phyloP scores from a whole-genome alignment of 75 land plant genomes.

The Gnetum montanum region DNA sequence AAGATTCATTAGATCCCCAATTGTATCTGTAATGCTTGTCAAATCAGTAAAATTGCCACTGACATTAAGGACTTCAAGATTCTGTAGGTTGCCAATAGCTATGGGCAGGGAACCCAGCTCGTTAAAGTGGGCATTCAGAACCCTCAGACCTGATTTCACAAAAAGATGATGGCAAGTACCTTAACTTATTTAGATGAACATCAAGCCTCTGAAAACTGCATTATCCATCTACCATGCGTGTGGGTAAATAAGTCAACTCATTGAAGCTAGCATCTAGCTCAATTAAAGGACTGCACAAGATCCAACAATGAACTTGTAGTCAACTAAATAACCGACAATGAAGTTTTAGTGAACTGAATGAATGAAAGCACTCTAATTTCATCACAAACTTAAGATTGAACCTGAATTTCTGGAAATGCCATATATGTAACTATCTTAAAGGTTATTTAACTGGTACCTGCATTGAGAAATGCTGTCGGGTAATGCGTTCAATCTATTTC shows the following conservation, averaged over 20 bases:
- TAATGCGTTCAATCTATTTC: constrained; percentile 48
- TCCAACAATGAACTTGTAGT: too few species aligned
- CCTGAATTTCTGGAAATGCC: too few species aligned
- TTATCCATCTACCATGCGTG: constrained; percentile 58
- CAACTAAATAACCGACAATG: too few species aligned
- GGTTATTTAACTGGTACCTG: constrained; percentile 60
- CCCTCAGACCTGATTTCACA: constrained; percentile 62
- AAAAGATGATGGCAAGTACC: constrained; percentile 69
- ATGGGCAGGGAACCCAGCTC: constrained; percentile 59
- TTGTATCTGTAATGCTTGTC: constrained; percentile 49
- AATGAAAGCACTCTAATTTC: background rate
- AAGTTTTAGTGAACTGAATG: background rate
- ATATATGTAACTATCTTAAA: too few species aligned
- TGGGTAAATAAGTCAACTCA: constrained; percentile 54
- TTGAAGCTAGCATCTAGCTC: constrained; percentile 78
- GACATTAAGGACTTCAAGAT: constrained; percentile 59
- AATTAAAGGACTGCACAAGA: constrained; percentile 48
- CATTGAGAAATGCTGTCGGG: constrained; percentile 78
- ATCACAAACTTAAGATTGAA: background rate
- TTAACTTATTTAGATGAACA: constrained; percentile 62
- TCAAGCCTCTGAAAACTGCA: constrained; percentile 44
- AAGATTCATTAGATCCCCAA: constrained; percentile 69
- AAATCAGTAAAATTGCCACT: constrained; percentile 84
- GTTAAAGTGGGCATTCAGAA: constrained; percentile 82
- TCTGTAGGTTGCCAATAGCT: constrained; percentile 58